Percentiles rank a stretch among this genome's conserved stretches.
These are phyloP conservation scores for Dryadomyces quercus-mongolicae DNA, from an alignment of 2,329 filamentous ascomycete species.

Conservation along the genomic window DNA sequence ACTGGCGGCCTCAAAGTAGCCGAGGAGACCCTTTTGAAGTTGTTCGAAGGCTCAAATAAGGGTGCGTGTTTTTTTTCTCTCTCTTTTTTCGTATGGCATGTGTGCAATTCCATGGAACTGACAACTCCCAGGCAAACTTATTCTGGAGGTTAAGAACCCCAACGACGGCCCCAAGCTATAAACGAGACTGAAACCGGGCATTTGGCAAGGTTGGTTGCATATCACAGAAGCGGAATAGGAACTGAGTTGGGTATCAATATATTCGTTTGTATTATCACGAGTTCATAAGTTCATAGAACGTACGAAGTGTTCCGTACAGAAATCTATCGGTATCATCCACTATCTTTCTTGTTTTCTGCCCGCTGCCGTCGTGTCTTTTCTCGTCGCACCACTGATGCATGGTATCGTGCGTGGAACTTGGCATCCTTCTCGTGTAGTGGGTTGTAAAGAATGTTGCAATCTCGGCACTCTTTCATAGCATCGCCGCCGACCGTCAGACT, in stretches of 20 bases:
- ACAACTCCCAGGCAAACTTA: conserved; percentile 9
- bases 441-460: conserved; percentile 32
- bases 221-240: background rate
- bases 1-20: conserved; percentile 55
- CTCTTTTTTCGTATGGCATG: background rate
- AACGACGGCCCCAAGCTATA: conserved; percentile 12
- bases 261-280: background rate
- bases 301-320: no score
- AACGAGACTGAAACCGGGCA: background rate
- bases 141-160: conserved; percentile 15
- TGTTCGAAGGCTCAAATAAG: conserved; percentile 60
- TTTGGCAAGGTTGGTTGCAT: background rate
- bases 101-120: background rate
- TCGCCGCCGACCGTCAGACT: conserved; percentile 21
- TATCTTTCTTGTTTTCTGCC: no score
- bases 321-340: no score
- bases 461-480: conserved; percentile 25
- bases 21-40: conserved; percentile 47
- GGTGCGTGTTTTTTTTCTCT: conserved; percentile 25
- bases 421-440: conserved; percentile 30
- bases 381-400: conserved; percentile 16
- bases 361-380: conserved; percentile 5
- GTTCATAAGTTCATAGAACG: background rate
- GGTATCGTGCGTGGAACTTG: conserved; percentile 25
- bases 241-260: background rate